Base-by-base conservation (phyloP, 441 rosid species). In the Erodium moschatum region DNA sequence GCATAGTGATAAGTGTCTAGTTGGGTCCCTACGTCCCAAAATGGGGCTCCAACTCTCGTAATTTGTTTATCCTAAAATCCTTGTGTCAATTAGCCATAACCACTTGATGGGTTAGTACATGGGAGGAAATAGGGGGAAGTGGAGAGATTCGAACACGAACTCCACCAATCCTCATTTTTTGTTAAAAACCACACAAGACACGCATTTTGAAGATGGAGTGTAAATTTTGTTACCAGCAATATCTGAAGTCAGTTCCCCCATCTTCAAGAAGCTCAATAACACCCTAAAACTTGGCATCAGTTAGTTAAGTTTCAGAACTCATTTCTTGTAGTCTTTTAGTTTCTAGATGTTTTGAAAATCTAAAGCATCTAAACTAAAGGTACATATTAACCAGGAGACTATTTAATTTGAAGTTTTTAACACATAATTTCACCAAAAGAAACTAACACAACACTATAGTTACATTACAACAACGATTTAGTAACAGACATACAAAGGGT, bases 401-500 rank as follows among this genome's bases (percentile, higher is more conserved):
- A 40, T 6, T 40, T 31, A 19, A 18, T 58, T 58, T 58, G 63
- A 20, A 20, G 63, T 9, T 20, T 29, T 9, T n/a, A 20, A 20
- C 24, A 58, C 20, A 20, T 21, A 58, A 58, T 19, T 58, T 58
- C 29, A 58, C 27, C 24, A 7, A 58, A 46, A 62, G 12, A 10
- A 52, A 40, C 15, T 3, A 18, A 33, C 52, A 18, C 18, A 15
- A 12, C 11, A 5, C 67, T 48, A 31, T 5, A 19, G 35, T n/a
- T 7, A 58, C 18, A 69, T 13, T 15, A 11, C 21, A 6, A 62
- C 24, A 40, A 10, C 2, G 27, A 58, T 62, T 11, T 2, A 20
- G 4, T 27, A 70, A 8, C 8, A 50, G 71, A 13, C 11, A 11
- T 35, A 66, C 71, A 48, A 19, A 58, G 63, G 29, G 31, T 10